phyloP scores from a whole-genome alignment of 2,329 filamentous ascomycete genomes.

The Ceratocystis cacaofunesta region DNA sequence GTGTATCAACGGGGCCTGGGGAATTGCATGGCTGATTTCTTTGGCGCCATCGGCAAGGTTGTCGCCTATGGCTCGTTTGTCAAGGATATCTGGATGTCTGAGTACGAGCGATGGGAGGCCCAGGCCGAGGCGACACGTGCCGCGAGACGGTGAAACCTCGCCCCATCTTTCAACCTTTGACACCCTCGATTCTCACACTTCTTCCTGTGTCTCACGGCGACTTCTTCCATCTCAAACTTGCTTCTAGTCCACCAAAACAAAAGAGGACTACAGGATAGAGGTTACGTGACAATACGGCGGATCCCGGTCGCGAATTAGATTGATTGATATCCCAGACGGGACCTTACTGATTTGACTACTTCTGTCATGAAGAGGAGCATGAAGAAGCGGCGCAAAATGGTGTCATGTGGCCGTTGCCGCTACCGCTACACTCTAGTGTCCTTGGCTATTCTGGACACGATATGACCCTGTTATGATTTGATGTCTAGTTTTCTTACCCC shows the following conservation, averaged over 20 bases:
- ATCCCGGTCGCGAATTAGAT: too few relatives aligned
- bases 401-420: neutral
- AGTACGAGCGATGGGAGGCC: slow-evolving; percentile 43
- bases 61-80: slow-evolving; percentile 33
- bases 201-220: neutral
- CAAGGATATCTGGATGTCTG: slow-evolving; percentile 39
- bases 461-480: slow-evolving; percentile 11
- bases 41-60: slow-evolving; percentile 30
- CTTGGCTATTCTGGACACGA: neutral
- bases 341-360: too few relatives aligned
- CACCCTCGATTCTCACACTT: neutral
- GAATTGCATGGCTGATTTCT: slow-evolving; percentile 45
- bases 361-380: neutral
- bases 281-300: neutral
- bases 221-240: neutral
- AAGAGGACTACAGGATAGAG: neutral
- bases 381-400: neutral
- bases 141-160: slow-evolving; percentile 12
- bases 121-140: slow-evolving; percentile 25
- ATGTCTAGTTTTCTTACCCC: neutral
- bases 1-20: slow-evolving; percentile 52
- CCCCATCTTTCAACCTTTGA: neutral
- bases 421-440: neutral
- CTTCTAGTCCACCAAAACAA: neutral
- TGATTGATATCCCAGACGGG: too few relatives aligned